Evolutionary conservation across 163 green algal species (phyloP).

Genomic region (Trebouxia gelatinosa): DNA sequence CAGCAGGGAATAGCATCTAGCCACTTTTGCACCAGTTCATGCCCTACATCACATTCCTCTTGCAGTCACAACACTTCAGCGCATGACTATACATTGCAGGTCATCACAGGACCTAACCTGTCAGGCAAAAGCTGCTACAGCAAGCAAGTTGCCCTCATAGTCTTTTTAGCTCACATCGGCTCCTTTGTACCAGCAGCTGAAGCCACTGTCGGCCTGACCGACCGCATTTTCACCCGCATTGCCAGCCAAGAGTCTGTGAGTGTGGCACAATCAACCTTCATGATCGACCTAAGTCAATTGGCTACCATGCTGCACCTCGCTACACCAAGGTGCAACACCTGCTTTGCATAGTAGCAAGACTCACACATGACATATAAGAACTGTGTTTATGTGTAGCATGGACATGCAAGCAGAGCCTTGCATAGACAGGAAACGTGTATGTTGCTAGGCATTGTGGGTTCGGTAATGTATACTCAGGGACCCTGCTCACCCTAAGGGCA

Average conservation of each 20-base stretch:
- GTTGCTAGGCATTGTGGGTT: too few relatives aligned
- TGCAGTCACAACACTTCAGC: neutral
- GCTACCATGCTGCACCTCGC: constrained; percentile 71
- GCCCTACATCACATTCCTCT: neutral
- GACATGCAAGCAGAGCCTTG: too few relatives aligned
- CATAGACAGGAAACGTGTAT: too few relatives aligned
- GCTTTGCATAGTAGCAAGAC: too few relatives aligned
- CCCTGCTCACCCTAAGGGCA: too few relatives aligned
- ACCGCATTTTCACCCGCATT: constrained; percentile 89
- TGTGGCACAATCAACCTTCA: constrained; percentile 74
- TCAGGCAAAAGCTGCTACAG: constrained; percentile 90
- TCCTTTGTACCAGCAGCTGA: constrained; percentile 85
- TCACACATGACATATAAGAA: too few relatives aligned
- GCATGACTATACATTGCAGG: constrained; percentile 27
- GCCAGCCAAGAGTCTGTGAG: constrained; percentile 43
- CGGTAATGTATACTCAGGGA: too few relatives aligned
- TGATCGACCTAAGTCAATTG: constrained; percentile 80
- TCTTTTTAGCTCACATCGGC: constrained; percentile 92
- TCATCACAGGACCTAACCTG: constrained; percentile 89
- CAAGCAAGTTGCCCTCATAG: constrained; percentile 90
- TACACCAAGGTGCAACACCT: constrained; percentile 65
- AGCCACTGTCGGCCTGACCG: constrained; percentile 71
- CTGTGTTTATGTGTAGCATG: too few relatives aligned
- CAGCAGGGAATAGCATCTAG: too few relatives aligned
- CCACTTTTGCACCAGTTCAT: neutral